A percentile compares a stretch with the other conserved stretches of the same genome.
Evolutionary conservation across 2,329 filamentous ascomycete species (phyloP).

Genomic region (Aspergillus spinulosporus): DNA sequence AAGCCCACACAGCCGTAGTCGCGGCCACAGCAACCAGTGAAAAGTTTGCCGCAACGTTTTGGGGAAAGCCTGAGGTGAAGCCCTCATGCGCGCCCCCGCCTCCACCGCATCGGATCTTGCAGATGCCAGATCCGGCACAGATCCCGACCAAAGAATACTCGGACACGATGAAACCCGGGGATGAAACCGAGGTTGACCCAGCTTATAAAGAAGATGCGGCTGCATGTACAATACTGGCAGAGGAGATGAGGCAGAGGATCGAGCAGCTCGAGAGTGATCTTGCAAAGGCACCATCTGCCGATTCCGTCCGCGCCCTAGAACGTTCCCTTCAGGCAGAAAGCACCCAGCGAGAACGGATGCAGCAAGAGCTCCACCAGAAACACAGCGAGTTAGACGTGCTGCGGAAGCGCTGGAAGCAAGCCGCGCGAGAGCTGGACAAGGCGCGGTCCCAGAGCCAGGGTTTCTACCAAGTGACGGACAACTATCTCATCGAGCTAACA

Average conservation of each 20-base stretch:
- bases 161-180: background rate
- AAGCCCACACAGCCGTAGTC: background rate
- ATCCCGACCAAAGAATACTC: background rate
- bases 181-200: background rate
- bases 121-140: background rate
- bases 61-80: background rate
- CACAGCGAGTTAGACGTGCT: background rate
- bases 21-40: background rate
- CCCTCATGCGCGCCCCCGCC: background rate
- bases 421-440: conserved; percentile 1
- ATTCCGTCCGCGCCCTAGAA: background rate
- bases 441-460: conserved; percentile 6
- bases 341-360: background rate
- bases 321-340: background rate
- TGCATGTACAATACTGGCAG: background rate
- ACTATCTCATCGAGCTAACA: conserved; percentile 2
- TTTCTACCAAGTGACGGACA: conserved; percentile 10
- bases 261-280: background rate
- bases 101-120: background rate
- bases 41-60: background rate
- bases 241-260: background rate
- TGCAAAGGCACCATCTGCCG: background rate
- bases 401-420: conserved; percentile 8
- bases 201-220: background rate
- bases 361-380: background rate